Evolutionary conservation across 345 rosid species (phyloP), one percentile per base, ranked within the genome.

Genomic region (Eucalyptus marginata): DNA sequence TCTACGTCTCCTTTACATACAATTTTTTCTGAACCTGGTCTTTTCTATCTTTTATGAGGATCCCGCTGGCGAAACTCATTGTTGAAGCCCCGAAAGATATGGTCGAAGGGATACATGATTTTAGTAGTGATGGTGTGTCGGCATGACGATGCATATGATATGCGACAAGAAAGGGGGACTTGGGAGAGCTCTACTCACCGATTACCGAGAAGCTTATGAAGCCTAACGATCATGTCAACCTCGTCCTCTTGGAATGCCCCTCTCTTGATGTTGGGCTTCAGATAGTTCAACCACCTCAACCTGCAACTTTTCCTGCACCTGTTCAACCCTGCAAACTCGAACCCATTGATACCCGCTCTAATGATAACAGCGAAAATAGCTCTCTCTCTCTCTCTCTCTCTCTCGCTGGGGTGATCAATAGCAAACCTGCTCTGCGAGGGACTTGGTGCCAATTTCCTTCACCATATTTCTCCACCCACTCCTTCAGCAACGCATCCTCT

Each of bases 261-360:
- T 49, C 94, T 92, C 90, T 93, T 94, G 88, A 94, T 94, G 88
- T 86, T 92, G 33, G 96, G 96, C 80, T 92, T 91, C 86, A 95
- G 90, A 86, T 95, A 95, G 89, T 94, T 95, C 90, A 95, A 91
- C 96, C 97, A 95, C 90, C 97, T 90, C 64, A 95, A 84, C 90
- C 96, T 90, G 86, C 96, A 95, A 87, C 96, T 94, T 83, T 95
- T 95, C 33, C 96, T 91, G 88, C 96, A 95, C 36, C 96, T 92
- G n/a, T 94, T 94, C 87, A 95, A 88, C 40, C 96, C 96, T 95
- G 87, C 86, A 27, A 51, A 54, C 59, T 52, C 71, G 24, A 40
- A 36, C 64, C 68, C 71, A 25, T 68, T 4, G 66, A 80, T 22
- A 2, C 11, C 4, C 33, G 6, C 80, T 50, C 58, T 11, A 5